Evolutionary conservation across 352 stramenopile species (phyloP), one percentile per base, ranked within the genome.

Genomic region (Peronospora farinosa): DNA sequence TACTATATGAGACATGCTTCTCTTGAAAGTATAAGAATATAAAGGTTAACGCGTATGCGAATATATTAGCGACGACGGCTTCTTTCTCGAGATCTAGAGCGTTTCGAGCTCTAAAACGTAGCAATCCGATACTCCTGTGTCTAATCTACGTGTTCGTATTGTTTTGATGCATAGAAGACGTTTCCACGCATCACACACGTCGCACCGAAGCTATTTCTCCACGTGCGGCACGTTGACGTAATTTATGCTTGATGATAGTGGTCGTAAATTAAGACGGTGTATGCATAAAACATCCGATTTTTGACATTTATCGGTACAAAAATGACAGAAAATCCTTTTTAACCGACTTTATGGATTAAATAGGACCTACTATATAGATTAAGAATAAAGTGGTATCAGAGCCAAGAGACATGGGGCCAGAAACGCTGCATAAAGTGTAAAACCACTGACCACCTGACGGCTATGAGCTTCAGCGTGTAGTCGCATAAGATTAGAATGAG

Each of bases 181-280:
- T 15, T 30, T 38, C 28, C 10, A 8, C 12, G 31, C 8, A 2
- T 12, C 51, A 37, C 25, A 64, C 40, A 30, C 37, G 47, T 51
- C 63, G 54, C 53, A 38, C 54, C 53, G 62, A 74, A 74, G 57
- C 47, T 74, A 71, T 74, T 65, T 58, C 40, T 47, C 53, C 16
- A 5, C 8, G 30, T 53, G 49, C 30, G 12, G 36, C 52, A 10
- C 41, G n/a, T 15, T 21, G 2, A 17, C 11, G 27, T 41, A 65
- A 69, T 63, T 60, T 69, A 63, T 66, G 28, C 43, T 8, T 51
- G 27, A 2, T 42, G 32, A 19, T 47, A 41, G 48, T n/a, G n/a
- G n/a, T n/a, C n/a, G n/a, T n/a, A n/a, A n/a, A n/a, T 63, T 37
- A 32, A 52, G 46, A 45, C 43, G 55, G 57, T 13, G 40, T 23